Evolutionary conservation across 1,284 basidiomycete genomes (phyloP).

Genomic region (Marasmius tenuissimus): DNA sequence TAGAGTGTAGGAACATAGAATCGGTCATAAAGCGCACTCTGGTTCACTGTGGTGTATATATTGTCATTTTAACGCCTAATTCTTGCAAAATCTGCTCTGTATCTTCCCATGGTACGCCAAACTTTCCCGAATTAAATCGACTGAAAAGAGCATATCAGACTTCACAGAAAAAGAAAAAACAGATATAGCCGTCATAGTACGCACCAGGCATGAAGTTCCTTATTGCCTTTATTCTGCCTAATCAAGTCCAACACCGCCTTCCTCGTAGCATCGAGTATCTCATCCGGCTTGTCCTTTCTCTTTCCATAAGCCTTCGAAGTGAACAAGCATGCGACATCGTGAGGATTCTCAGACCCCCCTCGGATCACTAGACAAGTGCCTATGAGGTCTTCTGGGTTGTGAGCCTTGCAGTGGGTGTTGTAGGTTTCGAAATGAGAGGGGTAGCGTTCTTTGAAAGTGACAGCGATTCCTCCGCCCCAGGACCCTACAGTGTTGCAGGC

Average conservation of each 20-base stretch:
- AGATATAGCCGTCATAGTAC: conserved; percentile 7
- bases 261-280: conserved; percentile 34
- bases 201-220: conserved; percentile 38
- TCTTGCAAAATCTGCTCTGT: conserved; percentile 33
- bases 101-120: conserved; percentile 37
- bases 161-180: neutral
- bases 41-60: conserved; percentile 3
- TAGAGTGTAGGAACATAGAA: too few relatives aligned
- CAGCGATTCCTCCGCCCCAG: conserved; percentile 39
- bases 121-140: conserved; percentile 41
- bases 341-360: conserved; percentile 19
- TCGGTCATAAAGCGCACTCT: neutral
- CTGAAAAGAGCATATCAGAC: conserved; percentile 15
- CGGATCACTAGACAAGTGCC: conserved; percentile 37
- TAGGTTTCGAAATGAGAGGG: conserved; percentile 33
- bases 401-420: conserved; percentile 29
- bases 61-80: conserved; percentile 28
- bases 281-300: conserved; percentile 31
- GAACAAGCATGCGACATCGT: conserved; percentile 38
- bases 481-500: conserved; percentile 39
- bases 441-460: conserved; percentile 31
- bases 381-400: conserved; percentile 22
- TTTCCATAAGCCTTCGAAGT: conserved; percentile 38
- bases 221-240: conserved; percentile 28
- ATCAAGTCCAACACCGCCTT: conserved; percentile 31